These are phyloP conservation scores for Saccharomycopsis fodiens DNA, from an alignment of 805 yeast genomes.

Conservation along the genomic window DNA sequence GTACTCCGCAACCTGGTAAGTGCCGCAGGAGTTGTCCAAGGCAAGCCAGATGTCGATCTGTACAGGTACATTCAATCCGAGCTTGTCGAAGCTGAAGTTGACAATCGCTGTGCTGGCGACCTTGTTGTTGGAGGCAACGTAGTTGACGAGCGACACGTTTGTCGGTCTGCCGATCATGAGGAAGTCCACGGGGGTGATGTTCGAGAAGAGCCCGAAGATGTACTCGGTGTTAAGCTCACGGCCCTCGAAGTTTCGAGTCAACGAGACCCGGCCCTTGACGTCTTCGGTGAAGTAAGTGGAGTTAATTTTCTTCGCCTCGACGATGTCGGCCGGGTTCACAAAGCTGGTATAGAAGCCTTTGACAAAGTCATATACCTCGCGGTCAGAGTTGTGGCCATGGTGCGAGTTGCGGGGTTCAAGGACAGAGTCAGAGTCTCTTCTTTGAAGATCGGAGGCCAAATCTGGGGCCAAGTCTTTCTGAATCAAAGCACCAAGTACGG, in stretches of 20 bases:
- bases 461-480: too few species aligned
- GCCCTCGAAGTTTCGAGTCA: constrained; percentile 23
- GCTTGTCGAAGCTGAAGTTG: constrained; percentile 19
- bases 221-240: constrained; percentile 25
- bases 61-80: constrained; percentile 20
- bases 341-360: constrained; percentile 25
- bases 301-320: constrained; percentile 22
- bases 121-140: constrained; percentile 18
- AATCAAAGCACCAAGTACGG: too few species aligned
- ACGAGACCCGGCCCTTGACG: constrained; percentile 22
- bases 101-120: constrained; percentile 18
- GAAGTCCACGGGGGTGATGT: constrained; percentile 11
- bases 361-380: constrained; percentile 6
- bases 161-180: constrained; percentile 21
- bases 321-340: constrained; percentile 20
- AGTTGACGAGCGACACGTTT: constrained; percentile 17
- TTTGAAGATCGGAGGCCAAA: too few species aligned
- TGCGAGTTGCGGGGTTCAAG: too few species aligned
- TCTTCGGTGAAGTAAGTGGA: constrained; percentile 22
- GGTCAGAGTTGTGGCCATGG: too few species aligned
- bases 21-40: constrained; percentile 12
- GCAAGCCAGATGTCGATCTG: constrained; percentile 20
- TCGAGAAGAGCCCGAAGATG: constrained; percentile 23
- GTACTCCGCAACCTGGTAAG: constrained; percentile 20
- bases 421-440: too few species aligned